A percentile compares a stretch with the other conserved stretches of the same genome.
These are phyloP conservation scores for Cytospora mali DNA, from an alignment of 2,329 filamentous ascomycete species.

Conservation along the genomic window DNA sequence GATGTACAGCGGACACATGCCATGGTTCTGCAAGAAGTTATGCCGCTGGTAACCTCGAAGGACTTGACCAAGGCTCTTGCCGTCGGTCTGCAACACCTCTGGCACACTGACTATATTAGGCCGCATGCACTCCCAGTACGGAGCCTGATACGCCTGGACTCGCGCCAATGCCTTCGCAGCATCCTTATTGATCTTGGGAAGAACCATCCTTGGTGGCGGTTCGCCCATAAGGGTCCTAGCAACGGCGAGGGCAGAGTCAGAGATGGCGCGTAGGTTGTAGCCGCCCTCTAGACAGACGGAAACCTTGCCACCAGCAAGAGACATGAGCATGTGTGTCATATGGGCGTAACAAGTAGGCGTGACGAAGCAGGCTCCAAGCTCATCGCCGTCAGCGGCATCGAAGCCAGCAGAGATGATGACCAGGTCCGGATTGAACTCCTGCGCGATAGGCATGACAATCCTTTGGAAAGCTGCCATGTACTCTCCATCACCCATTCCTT, in stretches of 20 bases:
- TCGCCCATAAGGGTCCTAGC: slow-evolving; percentile 94
- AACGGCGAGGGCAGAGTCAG: slow-evolving; percentile 87
- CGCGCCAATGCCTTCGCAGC: slow-evolving; percentile 59
- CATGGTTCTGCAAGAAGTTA: slow-evolving; percentile 68
- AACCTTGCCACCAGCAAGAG: slow-evolving; percentile 82
- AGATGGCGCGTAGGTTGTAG: slow-evolving; percentile 92
- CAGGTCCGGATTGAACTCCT: slow-evolving; percentile 90
- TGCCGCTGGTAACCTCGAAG: slow-evolving; percentile 77
- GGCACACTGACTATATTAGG: slow-evolving; percentile 62
- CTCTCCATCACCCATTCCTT: slow-evolving; percentile 92
- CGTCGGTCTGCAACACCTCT: slow-evolving; percentile 54
- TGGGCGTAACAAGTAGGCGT: slow-evolving; percentile 91
- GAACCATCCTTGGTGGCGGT: slow-evolving; percentile 67
- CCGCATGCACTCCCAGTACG: slow-evolving; percentile 88
- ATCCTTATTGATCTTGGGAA: slow-evolving; percentile 60
- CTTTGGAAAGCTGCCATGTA: slow-evolving; percentile 96
- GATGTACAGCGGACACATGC: slow-evolving; percentile 80
- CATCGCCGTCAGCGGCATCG: slow-evolving; percentile 91
- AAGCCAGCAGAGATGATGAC: slow-evolving; percentile 96
- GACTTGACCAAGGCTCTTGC: slow-evolving; percentile 74
- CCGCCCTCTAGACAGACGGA: slow-evolving; percentile 94
- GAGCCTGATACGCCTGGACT: slow-evolving; percentile 63
- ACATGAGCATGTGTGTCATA: slow-evolving; percentile 99
- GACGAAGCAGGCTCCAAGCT: slow-evolving; percentile 90
- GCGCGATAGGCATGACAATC: slow-evolving; percentile 93